Base-by-base conservation (phyloP, 179 eudicot species). In the Carnegiea gigantea region DNA sequence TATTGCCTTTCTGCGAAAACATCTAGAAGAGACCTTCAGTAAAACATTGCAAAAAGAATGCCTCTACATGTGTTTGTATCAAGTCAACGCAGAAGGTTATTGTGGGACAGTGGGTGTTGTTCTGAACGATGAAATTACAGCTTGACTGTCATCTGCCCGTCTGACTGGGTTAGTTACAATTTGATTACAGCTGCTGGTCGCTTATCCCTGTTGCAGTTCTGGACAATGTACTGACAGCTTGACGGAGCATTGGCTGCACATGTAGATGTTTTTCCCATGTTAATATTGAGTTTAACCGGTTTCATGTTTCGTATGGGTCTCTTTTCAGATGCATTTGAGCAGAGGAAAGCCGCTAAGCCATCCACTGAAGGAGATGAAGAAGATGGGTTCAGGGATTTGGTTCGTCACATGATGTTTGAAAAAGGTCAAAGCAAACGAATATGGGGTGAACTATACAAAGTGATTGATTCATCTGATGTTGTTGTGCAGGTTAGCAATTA, bases 361-460 rank as follows among this genome's bases (percentile, higher is more conserved):
- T 82, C 89, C 70, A 86, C 82, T 23, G 93, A 86, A 80, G 97
- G 82, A 73, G 87, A 87, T 76, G 97, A 87, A 82, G 93, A 60
- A 77, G 98, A 96, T 90, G 99, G 98, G 46, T 96, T 95, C 75
- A 91, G 99, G 83, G 98, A 94, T 80, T 86, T 95, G 82, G 99
- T 93, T 80, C 88, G 99, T 49, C 98, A 96, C 83, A 92, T 86
- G 17, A 92, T 96, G 98, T 96, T 96, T 85, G 99, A 94, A 86
- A 96, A 96, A 85, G 98, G 99, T 82, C 98, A 96, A 89, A 96
- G 99, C 85, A 96, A 95, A 83, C 97, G 97, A 36, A 94, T 96
- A 86, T 96, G 99, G 99, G 97, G 99, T 82, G 98, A 96, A 88
- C 95, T 96, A 46, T 96, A 96, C 91, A 96, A 96, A 92, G 99